Evolutionary conservation across 129 eudicot species (phyloP).

Genomic region (Helianthus annuus): HanXRQr2.0-SUNRISE NC_035447.2:61554989-61555488

Average conservation of each 20-base stretch:
- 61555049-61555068: slow-evolving; percentile 65
- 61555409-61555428: too few species aligned
- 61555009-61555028: slow-evolving; percentile 59
- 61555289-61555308: background rate
- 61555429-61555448: too few species aligned
- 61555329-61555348: too few species aligned
- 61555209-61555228: slow-evolving; percentile 19
- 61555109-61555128: slow-evolving; percentile 52
- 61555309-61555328: too few species aligned
- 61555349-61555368: too few species aligned
- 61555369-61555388: background rate
- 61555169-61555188: slow-evolving; percentile 71
- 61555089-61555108: slow-evolving; percentile 74
- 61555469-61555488: too few species aligned
- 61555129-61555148: slow-evolving; percentile 51
- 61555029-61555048: slow-evolving; percentile 54
- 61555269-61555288: slow-evolving; percentile 36
- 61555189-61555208: slow-evolving; percentile 47
- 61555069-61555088: slow-evolving; percentile 64
- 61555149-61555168: slow-evolving; percentile 40
- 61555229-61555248: slow-evolving; percentile 23
- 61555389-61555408: background rate
- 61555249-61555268: slow-evolving; percentile 32
- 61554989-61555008: slow-evolving; percentile 40
- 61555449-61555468: too few species aligned